Conservation (phyloP, 1,284 basidiomycete genomes). For the Waitea zeae region DNA sequence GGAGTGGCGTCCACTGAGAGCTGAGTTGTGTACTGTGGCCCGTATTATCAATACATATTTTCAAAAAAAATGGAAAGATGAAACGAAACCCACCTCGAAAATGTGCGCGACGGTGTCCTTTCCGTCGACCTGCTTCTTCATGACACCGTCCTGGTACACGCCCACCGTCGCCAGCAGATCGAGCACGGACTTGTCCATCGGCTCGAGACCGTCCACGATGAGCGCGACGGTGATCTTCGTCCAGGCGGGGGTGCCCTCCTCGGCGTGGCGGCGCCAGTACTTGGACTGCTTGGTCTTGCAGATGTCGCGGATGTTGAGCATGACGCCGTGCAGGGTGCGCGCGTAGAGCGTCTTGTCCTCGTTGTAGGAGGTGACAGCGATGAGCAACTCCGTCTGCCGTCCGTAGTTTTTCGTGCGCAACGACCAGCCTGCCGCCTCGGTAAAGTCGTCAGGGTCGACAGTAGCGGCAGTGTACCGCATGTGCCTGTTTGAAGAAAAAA, state of each 20-base stretch:
- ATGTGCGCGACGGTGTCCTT: conserved; percentile 88
- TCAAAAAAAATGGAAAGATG: conserved; percentile 22
- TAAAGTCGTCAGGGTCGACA: conserved; percentile 89
- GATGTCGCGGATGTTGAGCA: conserved; percentile 97
- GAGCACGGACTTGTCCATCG: conserved; percentile 90
- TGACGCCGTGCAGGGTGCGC: conserved; percentile 86
- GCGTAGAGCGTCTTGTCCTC: conserved; percentile 91
- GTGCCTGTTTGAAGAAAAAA: conserved; percentile 28
- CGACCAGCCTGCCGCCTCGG: conserved; percentile 64
- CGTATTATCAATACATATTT: too few relatives aligned
- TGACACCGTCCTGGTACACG: conserved; percentile 86
- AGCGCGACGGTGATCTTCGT: conserved; percentile 85
- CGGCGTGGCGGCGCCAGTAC: conserved; percentile 75
- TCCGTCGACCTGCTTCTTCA: conserved; percentile 89
- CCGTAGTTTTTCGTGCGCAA: conserved; percentile 76
- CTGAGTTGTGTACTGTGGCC: conserved; percentile 84
- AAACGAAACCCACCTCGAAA: conserved; percentile 49
- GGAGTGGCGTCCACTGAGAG: conserved; percentile 83
- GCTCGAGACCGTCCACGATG: conserved; percentile 87
- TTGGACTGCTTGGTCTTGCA: conserved; percentile 94
- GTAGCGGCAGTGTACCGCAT: conserved; percentile 92
- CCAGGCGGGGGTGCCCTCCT: conserved; percentile 84
- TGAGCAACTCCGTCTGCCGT: conserved; percentile 84
- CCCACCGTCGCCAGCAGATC: conserved; percentile 81
- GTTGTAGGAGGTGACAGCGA: conserved; percentile 82